Evolutionary conservation across 768 basidiomycete species (phyloP).

Genomic region (Pleurotus eryngii): DNA sequence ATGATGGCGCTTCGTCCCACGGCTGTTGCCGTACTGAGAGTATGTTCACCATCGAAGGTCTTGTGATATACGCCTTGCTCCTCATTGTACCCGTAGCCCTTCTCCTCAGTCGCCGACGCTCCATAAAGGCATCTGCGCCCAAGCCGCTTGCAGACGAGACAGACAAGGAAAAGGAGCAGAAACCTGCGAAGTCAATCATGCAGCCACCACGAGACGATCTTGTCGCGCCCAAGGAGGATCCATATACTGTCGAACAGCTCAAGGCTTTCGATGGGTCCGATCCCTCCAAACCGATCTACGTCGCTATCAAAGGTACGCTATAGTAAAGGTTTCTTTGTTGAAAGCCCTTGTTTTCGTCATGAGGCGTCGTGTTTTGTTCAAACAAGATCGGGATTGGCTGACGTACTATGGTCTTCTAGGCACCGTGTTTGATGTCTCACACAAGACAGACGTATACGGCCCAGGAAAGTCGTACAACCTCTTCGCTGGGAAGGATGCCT

Average conservation of each 20-base stretch:
- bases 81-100: slow-evolving; percentile 2
- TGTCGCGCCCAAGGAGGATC: slow-evolving; percentile 71
- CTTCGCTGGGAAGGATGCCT: slow-evolving; percentile 94
- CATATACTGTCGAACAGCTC: slow-evolving; percentile 68
- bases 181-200: slow-evolving; percentile 61
- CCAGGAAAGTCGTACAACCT: slow-evolving; percentile 73
- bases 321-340: too few species aligned
- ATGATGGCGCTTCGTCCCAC: background rate
- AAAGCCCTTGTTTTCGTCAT: too few species aligned
- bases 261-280: slow-evolving; percentile 69
- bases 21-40: background rate
- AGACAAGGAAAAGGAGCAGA: slow-evolving; percentile 14
- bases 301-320: slow-evolving; percentile 83
- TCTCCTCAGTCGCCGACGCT: slow-evolving; percentile 1
- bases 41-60: background rate
- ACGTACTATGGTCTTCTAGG: slow-evolving; percentile 38
- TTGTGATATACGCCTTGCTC: slow-evolving; percentile 6
- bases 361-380: background rate
- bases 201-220: slow-evolving; percentile 61
- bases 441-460: slow-evolving; percentile 88
- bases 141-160: background rate
- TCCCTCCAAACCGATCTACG: slow-evolving; percentile 70
- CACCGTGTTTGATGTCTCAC: slow-evolving; percentile 85
- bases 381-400: too few species aligned
- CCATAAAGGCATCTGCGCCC: slow-evolving; percentile 4